A percentile compares a stretch with the other conserved stretches of the same genome.
phyloP scores from a whole-genome alignment of 2,329 filamentous ascomycete genomes.

The Monosporascus sp. region DNA sequence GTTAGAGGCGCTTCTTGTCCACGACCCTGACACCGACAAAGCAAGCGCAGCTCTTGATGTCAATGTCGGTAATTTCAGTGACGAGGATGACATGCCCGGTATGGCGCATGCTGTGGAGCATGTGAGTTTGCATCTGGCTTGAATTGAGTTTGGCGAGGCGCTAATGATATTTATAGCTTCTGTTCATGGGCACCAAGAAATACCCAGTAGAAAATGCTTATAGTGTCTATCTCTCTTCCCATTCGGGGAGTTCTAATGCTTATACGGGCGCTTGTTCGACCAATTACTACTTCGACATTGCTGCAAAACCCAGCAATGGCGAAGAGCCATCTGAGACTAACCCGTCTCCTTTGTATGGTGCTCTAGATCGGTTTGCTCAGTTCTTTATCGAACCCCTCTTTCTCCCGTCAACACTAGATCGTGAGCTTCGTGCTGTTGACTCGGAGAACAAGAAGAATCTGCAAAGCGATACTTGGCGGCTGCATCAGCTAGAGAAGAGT shows the following conservation, averaged over 20 bases:
- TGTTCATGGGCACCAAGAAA: constrained; percentile 99
- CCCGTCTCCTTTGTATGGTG: constrained; percentile 65
- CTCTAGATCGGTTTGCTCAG: constrained; percentile 85
- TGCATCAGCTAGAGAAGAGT: constrained; percentile 83
- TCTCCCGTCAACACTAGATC: constrained; percentile 75
- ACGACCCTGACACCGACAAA: constrained; percentile 94
- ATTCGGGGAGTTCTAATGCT: constrained; percentile 90
- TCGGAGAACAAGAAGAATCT: constrained; percentile 98
- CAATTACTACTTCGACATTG: constrained; percentile 97
- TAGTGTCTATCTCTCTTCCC: constrained; percentile 82
- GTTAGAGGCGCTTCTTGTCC: constrained; percentile 86
- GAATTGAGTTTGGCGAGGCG: neutral
- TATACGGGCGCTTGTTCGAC: constrained; percentile 92
- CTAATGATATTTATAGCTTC: constrained; percentile 42
- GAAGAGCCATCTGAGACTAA: constrained; percentile 51
- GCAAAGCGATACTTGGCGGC: constrained; percentile 82
- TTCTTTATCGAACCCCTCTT: constrained; percentile 91
- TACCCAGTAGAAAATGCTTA: constrained; percentile 96
- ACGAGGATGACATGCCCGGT: constrained; percentile 83
- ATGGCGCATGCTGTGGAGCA: constrained; percentile 97
- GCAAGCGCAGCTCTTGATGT: constrained; percentile 93
- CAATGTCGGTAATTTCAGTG: constrained; percentile 93
- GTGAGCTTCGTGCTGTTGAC: constrained; percentile 83
- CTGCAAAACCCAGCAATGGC: constrained; percentile 66
- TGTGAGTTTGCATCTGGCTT: constrained; percentile 34